phyloP scores from a whole-genome alignment of 169 alveolate species.

The Plasmodium relictum region DNA sequence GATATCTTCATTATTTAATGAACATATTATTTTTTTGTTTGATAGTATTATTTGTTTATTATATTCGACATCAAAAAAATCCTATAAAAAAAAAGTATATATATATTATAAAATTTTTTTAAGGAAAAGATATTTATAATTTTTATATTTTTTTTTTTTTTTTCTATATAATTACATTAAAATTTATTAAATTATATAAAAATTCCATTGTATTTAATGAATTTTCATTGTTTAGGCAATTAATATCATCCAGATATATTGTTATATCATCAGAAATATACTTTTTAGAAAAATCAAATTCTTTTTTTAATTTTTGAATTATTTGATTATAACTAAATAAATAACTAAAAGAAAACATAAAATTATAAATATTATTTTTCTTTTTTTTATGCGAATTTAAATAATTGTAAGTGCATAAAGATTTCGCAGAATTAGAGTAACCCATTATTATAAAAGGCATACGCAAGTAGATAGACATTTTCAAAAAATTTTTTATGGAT shows the following conservation, averaged over 20 bases:
- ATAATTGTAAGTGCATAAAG: slow-evolving; percentile 22
- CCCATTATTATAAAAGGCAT: slow-evolving; percentile 47
- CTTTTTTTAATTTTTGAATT: not conserved
- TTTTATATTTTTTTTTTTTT: no score
- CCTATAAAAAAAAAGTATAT: not conserved
- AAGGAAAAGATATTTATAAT: no score
- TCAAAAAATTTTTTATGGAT: slow-evolving; percentile 21
- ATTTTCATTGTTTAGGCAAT: not conserved
- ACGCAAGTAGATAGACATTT: slow-evolving; percentile 4
- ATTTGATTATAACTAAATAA: slow-evolving; percentile 23
- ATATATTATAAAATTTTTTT: no score
- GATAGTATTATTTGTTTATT: slow-evolving; percentile 1
- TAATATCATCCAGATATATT: slow-evolving; percentile 34
- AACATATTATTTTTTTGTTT: slow-evolving; percentile 11
- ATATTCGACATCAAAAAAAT: slow-evolving; percentile 27
- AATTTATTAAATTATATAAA: not conserved
- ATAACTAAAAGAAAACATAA: slow-evolving; percentile 25
- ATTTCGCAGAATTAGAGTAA: slow-evolving; percentile 29
- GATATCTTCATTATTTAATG: slow-evolving; percentile 17
- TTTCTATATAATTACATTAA: not conserved
- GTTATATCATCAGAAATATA: slow-evolving; percentile 9
- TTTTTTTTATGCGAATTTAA: slow-evolving; percentile 19
- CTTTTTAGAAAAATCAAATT: not conserved
- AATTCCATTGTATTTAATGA: slow-evolving; percentile 8
- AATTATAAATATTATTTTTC: slow-evolving; percentile 3